Evolutionary conservation across 257 asterid species (phyloP).

Genomic region (Echium plantagineum): DNA sequence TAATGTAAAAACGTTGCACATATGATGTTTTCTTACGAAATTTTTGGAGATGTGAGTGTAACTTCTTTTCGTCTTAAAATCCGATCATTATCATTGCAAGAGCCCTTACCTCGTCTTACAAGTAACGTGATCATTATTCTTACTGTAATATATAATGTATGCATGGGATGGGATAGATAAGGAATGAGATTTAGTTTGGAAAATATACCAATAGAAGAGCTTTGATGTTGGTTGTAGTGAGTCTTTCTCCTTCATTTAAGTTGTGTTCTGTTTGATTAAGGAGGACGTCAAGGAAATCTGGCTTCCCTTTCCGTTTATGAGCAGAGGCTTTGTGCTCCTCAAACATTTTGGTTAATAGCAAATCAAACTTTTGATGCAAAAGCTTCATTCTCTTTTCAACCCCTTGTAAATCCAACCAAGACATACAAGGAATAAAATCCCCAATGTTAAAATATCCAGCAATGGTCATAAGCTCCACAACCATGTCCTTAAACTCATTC

Average conservation of each 20-base stretch:
- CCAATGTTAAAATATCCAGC: conserved; percentile 45
- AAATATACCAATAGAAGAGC: conserved; percentile 34
- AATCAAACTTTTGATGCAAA: conserved; percentile 34
- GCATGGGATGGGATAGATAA: no score
- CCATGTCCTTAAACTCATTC: conserved; percentile 47
- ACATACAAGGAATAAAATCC: conserved; percentile 33
- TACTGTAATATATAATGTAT: no score
- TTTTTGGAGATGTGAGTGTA: no score
- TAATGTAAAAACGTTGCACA: no score
- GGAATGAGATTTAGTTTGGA: not conserved
- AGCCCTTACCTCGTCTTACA: no score
- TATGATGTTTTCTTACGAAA: no score
- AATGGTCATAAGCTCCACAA: conserved; percentile 36
- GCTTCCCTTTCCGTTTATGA: conserved; percentile 19
- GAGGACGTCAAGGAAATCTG: conserved; percentile 35
- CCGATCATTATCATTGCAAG: no score
- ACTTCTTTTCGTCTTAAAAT: no score
- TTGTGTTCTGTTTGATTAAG: conserved; percentile 22
- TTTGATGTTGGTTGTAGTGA: conserved; percentile 29
- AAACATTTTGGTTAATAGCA: conserved; percentile 25
- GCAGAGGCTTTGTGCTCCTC: conserved; percentile 28
- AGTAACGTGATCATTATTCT: no score
- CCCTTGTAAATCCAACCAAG: conserved; percentile 49
- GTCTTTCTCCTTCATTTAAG: conserved; percentile 19
- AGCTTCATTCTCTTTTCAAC: conserved; percentile 34